Conservation (phyloP, 345 rosid genomes). For the Citrus mangshanensis region DNA sequence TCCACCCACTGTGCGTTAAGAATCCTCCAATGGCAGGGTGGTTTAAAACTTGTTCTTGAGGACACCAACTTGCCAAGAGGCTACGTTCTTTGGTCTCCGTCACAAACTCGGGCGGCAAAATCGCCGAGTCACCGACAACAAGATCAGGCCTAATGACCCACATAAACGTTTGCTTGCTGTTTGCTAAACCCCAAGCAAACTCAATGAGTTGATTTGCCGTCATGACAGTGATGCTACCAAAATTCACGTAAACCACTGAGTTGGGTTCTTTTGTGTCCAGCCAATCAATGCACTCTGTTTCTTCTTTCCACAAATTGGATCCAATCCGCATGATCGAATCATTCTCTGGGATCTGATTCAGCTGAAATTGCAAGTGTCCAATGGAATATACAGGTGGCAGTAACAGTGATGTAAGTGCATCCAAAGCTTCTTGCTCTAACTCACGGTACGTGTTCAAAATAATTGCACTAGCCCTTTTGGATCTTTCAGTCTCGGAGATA, state of each 20-base stretch:
- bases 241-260: constrained; percentile 59
- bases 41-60: constrained; percentile 48
- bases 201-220: constrained; percentile 38
- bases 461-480: constrained; percentile 41
- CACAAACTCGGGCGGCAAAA: constrained; percentile 41
- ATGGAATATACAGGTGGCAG: constrained; percentile 39
- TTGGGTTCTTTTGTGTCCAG: constrained; percentile 36
- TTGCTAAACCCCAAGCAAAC: constrained; percentile 70
- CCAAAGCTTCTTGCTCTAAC: constrained; percentile 35
- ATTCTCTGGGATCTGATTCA: constrained; percentile 15
- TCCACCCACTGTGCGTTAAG: constrained; percentile 66
- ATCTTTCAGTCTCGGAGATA: constrained; percentile 17
- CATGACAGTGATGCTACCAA: constrained; percentile 63
- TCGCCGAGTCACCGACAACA: constrained; percentile 37
- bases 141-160: constrained; percentile 66
- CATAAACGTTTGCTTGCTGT: constrained; percentile 43
- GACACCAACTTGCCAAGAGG: constrained; percentile 48
- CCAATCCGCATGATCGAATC: constrained; percentile 21
- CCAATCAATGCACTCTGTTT: constrained; percentile 46
- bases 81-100: constrained; percentile 35
- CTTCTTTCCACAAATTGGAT: constrained; percentile 59
- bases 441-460: constrained; percentile 46
- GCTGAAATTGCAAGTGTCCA: constrained; percentile 46
- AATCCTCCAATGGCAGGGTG: constrained; percentile 57
- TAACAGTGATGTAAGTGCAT: constrained; percentile 24